A percentile compares a stretch with the other conserved stretches of the same genome.
Conservation (phyloP, 148 eudicot species). For the Silene conica region DNA sequence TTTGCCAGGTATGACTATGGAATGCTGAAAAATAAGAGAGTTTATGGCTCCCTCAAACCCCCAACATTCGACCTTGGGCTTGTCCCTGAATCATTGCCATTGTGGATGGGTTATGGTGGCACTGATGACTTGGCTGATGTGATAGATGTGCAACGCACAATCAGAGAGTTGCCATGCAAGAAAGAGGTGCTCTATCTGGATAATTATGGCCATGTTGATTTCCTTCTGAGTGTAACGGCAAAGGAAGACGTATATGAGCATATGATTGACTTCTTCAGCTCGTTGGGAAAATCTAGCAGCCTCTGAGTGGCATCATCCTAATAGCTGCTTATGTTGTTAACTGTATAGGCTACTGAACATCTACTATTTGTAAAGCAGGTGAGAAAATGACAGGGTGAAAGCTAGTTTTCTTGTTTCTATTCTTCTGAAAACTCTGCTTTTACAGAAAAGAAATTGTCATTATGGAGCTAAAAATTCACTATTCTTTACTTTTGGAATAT, state of each 20-base stretch:
- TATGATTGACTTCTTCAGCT: slow-evolving; percentile 62
- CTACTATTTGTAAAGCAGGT: slow-evolving; percentile 3
- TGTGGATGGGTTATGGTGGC: slow-evolving; percentile 95
- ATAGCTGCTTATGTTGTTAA: slow-evolving; percentile 6
- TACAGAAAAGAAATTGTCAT: background rate
- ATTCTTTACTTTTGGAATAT: no score
- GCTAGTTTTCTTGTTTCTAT: slow-evolving; percentile 7
- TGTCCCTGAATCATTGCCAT: slow-evolving; percentile 65
- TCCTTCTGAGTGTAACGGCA: slow-evolving; percentile 57
- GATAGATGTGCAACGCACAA: slow-evolving; percentile 67
- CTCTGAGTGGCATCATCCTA: slow-evolving; percentile 16
- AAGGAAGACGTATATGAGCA: slow-evolving; percentile 69
- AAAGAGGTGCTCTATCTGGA: slow-evolving; percentile 76
- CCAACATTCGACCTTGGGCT: slow-evolving; percentile 71
- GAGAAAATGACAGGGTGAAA: background rate
- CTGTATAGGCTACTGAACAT: slow-evolving; percentile 2
- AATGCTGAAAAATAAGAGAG: slow-evolving; percentile 48
- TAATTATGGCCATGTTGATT: slow-evolving; percentile 85
- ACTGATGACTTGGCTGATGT: slow-evolving; percentile 81
- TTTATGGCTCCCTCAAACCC: slow-evolving; percentile 60
- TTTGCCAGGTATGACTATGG: slow-evolving; percentile 95
- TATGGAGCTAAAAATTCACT: background rate
- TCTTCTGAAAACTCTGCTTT: background rate
- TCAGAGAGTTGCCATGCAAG: slow-evolving; percentile 53
- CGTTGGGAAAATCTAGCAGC: slow-evolving; percentile 45